Percentiles rank a stretch among this genome's conserved stretches.
These are phyloP conservation scores for Elongisporangium undulatum DNA, from an alignment of 352 stramenopile species.

Conservation along the genomic window DNA sequence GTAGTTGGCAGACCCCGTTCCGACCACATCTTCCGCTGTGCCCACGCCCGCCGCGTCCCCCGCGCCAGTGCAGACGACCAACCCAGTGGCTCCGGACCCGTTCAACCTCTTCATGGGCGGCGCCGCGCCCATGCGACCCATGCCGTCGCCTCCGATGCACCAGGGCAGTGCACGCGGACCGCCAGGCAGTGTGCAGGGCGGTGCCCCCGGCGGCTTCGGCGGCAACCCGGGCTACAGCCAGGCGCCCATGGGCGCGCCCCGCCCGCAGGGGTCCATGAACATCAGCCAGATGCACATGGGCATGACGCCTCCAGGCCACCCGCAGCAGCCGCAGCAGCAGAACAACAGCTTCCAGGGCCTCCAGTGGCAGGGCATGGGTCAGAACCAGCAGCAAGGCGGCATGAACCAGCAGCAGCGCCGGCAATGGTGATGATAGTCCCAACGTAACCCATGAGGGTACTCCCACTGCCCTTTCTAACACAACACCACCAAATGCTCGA, in stretches of 20 bases:
- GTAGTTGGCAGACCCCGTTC: constrained; percentile 60
- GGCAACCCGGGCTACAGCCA: constrained; percentile 21
- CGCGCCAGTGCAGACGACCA: constrained; percentile 9
- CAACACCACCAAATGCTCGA: background rate
- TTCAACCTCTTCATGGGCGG: constrained; percentile 69
- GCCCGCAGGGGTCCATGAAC: constrained; percentile 47
- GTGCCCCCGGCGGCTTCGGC: constrained; percentile 11
- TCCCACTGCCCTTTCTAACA: background rate
- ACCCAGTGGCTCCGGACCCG: constrained; percentile 37
- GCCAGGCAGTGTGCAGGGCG: constrained; percentile 8
- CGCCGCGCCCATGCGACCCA: constrained; percentile 20
- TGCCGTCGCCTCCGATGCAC: constrained; percentile 19
- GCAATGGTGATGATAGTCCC: constrained; percentile 40
- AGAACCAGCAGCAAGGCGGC: constrained; percentile 31
- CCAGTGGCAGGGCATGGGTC: constrained; percentile 80
- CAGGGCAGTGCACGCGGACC: constrained; percentile 17
- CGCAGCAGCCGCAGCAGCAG: constrained; percentile 37
- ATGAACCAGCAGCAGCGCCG: constrained; percentile 34
- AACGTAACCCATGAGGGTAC: background rate
- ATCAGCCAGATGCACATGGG: constrained; percentile 86
- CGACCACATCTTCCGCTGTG: constrained; percentile 27
- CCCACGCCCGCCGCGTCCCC: constrained; percentile 26
- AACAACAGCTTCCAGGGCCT: constrained; percentile 82
- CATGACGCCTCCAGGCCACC: constrained; percentile 41
- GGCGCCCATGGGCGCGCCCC: constrained; percentile 21